phyloP scores from a whole-genome alignment of 1,284 basidiomycete species.

The Salmacisia buchloeana region DNA sequence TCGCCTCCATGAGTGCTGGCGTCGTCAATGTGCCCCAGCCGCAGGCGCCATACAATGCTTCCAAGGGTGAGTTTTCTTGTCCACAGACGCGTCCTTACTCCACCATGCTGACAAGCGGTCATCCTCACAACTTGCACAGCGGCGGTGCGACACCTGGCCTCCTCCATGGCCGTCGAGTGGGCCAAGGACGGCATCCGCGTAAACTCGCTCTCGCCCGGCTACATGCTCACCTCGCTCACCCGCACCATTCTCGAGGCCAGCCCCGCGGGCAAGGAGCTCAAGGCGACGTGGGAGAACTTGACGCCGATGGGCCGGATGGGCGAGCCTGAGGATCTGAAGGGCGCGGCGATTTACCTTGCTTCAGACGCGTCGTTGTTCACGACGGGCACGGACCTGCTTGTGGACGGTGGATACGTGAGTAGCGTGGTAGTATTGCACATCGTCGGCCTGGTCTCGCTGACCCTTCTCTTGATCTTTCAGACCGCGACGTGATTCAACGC shows the following conservation, averaged over 20 bases:
- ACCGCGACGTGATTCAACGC: too few relatives aligned
- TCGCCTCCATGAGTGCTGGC: constrained; percentile 79
- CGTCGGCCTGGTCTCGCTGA: too few relatives aligned
- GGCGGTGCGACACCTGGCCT: constrained; percentile 83
- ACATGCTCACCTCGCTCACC: constrained; percentile 71
- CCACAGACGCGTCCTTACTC: constrained; percentile 4
- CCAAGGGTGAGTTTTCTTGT: constrained; percentile 44
- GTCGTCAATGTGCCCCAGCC: constrained; percentile 67
- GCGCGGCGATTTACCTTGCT: constrained; percentile 73
- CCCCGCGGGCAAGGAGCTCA: constrained; percentile 24
- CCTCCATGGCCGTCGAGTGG: constrained; percentile 81
- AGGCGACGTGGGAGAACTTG: constrained; percentile 73
- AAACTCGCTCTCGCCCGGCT: constrained; percentile 55
- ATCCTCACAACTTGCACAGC: constrained; percentile 16
- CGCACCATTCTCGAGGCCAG: constrained; percentile 54
- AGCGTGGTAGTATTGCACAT: too few relatives aligned
- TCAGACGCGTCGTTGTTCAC: constrained; percentile 80
- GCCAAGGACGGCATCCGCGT: constrained; percentile 77
- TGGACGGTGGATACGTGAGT: constrained; percentile 71
- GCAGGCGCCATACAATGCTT: constrained; percentile 95
- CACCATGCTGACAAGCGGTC: neutral
- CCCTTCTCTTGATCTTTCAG: too few relatives aligned
- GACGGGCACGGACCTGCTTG: constrained; percentile 74
- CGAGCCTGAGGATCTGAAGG: constrained; percentile 55
- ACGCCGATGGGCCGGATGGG: constrained; percentile 70